Base-by-base conservation (phyloP, 805 yeast species). In the Candida khao-thaluensis region DNA sequence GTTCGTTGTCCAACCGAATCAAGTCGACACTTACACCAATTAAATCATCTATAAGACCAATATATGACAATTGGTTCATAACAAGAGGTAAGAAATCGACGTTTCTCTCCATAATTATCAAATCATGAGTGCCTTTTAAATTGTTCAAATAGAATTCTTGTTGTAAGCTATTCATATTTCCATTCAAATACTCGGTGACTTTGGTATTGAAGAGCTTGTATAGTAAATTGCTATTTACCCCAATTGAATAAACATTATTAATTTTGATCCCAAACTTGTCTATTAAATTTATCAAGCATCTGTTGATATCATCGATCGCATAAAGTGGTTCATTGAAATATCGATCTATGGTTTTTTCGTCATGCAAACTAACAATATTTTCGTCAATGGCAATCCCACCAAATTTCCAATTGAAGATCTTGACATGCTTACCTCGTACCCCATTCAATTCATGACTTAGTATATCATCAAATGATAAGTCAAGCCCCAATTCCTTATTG, bases 31-130 rank as follows among this genome's bases (percentile, higher is more conserved):
- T 66, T 5, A 82, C 62, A 4, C 75, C 78, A 48, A 79, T 71
- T 9, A 79, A 56, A 50, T 90, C 96, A 56, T 85, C 90, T 15
- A 89, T 66, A 11, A 93, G 66, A 0, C 98, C 99, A 12, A 76
- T 69, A 56, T 90, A 91, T 2, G 88, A 85, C 50, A 90, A 62
- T 51, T 90, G 97, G 17, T 81, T 77, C 39, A 88, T 62, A 8
- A 87, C 52, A 1, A 88, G 82, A 1, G 95, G 78, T 4, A 85
- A 58, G 30, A 77, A 72, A 60, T 91, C 99, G 20, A 82, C 57
- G 38, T 81, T 77, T 34, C 99, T 67, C 54, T 91, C 98, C 15
- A 91, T 53, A 1, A 90, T 81, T 5, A 91, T 70, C 20, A 90
- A 61, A 53, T 91, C 95, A 37, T 80, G 74, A 42, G 81, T 81